Percentiles rank a stretch among this genome's conserved stretches.
Evolutionary conservation across 2,329 filamentous ascomycete species (phyloP).

Genomic region (Penicillium sp.): DNA sequence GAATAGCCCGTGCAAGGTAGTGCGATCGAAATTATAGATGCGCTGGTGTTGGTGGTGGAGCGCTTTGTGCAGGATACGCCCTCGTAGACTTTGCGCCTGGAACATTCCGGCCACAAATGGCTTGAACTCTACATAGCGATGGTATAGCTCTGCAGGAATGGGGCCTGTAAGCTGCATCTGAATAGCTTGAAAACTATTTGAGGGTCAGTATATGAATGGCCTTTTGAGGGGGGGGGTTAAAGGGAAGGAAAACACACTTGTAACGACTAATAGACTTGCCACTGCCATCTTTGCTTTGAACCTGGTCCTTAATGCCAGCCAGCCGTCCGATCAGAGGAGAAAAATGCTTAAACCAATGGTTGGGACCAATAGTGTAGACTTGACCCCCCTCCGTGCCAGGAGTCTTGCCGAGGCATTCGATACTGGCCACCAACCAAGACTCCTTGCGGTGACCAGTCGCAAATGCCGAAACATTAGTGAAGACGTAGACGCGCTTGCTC

Average conservation of each 20-base stretch:
- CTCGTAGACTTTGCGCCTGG: constrained; percentile 70
- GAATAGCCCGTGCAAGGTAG: constrained; percentile 70
- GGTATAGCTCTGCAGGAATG: constrained; percentile 75
- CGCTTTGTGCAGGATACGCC: constrained; percentile 76
- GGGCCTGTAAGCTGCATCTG: constrained; percentile 85
- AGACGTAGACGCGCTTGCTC: constrained; percentile 79
- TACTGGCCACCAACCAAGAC: constrained; percentile 68
- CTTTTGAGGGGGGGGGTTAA: background rate
- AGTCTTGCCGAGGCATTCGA: constrained; percentile 74
- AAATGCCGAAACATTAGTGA: constrained; percentile 66
- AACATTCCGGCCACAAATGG: constrained; percentile 91
- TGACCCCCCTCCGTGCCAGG: constrained; percentile 62
- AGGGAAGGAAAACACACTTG: constrained; percentile 57
- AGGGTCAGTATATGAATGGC: constrained; percentile 3
- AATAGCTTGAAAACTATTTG: constrained; percentile 78
- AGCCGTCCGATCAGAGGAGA: constrained; percentile 85
- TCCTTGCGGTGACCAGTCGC: constrained; percentile 62
- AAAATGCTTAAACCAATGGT: constrained; percentile 75
- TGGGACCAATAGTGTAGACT: constrained; percentile 78
- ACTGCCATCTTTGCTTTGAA: constrained; percentile 54
- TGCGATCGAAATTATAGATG: constrained; percentile 82
- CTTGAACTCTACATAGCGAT: constrained; percentile 89
- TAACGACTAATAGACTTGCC: constrained; percentile 64
- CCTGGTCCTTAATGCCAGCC: constrained; percentile 66
- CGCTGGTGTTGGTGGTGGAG: constrained; percentile 86